Conservation (phyloP, 306 rosid genomes). For the Bauhinia variegata region DNA sequence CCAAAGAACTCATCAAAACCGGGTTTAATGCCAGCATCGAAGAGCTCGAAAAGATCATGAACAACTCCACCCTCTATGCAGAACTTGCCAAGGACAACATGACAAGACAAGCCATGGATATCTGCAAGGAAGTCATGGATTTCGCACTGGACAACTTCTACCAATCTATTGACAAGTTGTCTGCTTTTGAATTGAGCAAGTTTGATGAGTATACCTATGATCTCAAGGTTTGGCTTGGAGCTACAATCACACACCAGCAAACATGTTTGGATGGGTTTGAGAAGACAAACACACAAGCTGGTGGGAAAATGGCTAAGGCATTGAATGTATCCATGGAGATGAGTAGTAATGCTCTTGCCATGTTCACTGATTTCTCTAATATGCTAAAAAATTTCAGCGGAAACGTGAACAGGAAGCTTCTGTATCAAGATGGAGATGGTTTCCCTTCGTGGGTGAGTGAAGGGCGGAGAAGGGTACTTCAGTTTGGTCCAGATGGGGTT, state of each 20-base stretch:
- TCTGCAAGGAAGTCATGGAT: slow-evolving; percentile 71
- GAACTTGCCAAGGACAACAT: slow-evolving; percentile 48
- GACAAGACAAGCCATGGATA: slow-evolving; percentile 57
- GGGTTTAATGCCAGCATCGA: slow-evolving; percentile 50
- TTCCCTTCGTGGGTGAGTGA: slow-evolving; percentile 52
- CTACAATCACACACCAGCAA: slow-evolving; percentile 62
- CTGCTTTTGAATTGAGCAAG: slow-evolving; percentile 23
- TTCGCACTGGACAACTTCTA: slow-evolving; percentile 45
- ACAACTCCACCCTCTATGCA: slow-evolving; percentile 39
- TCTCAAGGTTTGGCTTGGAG: slow-evolving; percentile 75
- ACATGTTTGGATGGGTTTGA: slow-evolving; percentile 79
- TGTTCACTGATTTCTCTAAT: slow-evolving; percentile 42
- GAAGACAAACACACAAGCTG: slow-evolving; percentile 55
- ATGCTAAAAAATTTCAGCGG: slow-evolving; percentile 30
- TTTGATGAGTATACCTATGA: slow-evolving; percentile 48
- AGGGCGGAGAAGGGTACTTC: slow-evolving; percentile 35
- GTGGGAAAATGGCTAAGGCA: slow-evolving; percentile 49
- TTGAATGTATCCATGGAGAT: slow-evolving; percentile 59
- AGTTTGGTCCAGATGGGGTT: neutral
- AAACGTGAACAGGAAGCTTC: slow-evolving; percentile 34
- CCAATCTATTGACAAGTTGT: slow-evolving; percentile 33
- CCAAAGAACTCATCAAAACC: slow-evolving; percentile 53
- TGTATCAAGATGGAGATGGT: slow-evolving; percentile 30
- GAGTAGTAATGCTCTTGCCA: slow-evolving; percentile 68
- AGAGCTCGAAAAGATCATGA: slow-evolving; percentile 29